These are phyloP conservation scores for Symbiodinium pilosum DNA, from an alignment of 73 alveolate species.

Conservation along the genomic window DNA sequence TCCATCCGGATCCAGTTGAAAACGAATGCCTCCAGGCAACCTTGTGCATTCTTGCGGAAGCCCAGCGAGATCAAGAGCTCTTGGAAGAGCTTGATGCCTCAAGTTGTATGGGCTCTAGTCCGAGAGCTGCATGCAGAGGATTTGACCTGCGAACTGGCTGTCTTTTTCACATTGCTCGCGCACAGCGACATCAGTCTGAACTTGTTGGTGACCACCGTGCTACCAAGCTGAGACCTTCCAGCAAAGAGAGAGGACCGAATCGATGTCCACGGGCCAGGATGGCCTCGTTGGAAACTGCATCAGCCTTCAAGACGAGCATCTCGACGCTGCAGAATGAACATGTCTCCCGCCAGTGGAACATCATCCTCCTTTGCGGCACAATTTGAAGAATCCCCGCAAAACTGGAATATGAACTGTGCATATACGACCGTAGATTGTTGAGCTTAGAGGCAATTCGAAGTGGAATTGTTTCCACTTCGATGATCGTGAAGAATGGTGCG, in stretches of 20 bases:
- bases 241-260: no score
- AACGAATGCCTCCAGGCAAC: not conserved
- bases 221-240: no score
- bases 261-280: no score
- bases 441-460: conserved; percentile 13
- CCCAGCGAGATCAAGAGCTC: conserved; percentile 77
- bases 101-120: no score
- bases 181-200: no score
- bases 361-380: conserved; percentile 34
- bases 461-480: conserved; percentile 41
- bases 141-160: no score
- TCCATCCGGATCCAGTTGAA: not conserved
- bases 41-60: conserved; percentile 60
- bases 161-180: no score
- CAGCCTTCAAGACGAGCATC: not conserved
- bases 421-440: not conserved
- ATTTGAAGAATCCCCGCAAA: not conserved
- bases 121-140: no score
- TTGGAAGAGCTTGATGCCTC: conserved; percentile 66
- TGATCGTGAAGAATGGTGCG: not conserved
- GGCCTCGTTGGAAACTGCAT: no score
- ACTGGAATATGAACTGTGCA: no score
- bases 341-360: conserved; percentile 40
- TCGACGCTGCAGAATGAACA: conserved; percentile 34
- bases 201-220: no score